phyloP scores from a whole-genome alignment of 1,284 basidiomycete species.

The Leccinum subrobustum region DNA sequence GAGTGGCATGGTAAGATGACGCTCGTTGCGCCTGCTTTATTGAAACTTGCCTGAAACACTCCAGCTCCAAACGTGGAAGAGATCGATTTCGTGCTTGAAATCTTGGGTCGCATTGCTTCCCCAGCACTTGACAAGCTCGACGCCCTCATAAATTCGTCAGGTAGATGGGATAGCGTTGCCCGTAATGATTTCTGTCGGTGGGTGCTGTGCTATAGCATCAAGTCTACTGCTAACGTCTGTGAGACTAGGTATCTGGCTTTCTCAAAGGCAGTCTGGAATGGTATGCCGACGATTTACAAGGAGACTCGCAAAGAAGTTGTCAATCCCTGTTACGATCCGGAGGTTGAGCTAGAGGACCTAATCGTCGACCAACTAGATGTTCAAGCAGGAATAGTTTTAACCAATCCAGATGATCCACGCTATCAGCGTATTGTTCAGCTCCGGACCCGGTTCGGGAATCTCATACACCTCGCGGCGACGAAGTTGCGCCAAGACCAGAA shows the following conservation, averaged over 20 bases:
- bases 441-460: conserved; percentile 67
- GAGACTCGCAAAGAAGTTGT: conserved; percentile 58
- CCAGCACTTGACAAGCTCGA: conserved; percentile 75
- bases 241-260: conserved; percentile 57
- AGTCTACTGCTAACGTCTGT: conserved; percentile 2
- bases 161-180: conserved; percentile 68
- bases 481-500: conserved; percentile 57
- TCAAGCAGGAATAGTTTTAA: conserved; percentile 76
- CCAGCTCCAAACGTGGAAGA: conserved; percentile 74
- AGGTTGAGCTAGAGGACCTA: conserved; percentile 65
- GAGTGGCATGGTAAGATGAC: conserved; percentile 79
- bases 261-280: conserved; percentile 68
- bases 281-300: conserved; percentile 66
- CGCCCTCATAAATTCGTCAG: conserved; percentile 52
- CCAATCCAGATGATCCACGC: conserved; percentile 72
- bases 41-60: not conserved
- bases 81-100: conserved; percentile 70
- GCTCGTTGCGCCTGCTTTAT: not conserved
- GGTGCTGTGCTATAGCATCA: conserved; percentile 19
- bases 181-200: conserved; percentile 94
- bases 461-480: conserved; percentile 70
- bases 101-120: conserved; percentile 57
- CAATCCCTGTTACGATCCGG: conserved; percentile 56
- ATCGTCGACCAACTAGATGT: conserved; percentile 62
- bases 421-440: conserved; percentile 66